Evolutionary conservation across 2,329 filamentous ascomycete genomes (phyloP), one percentile per base, ranked within the genome.

Genomic region (Curvularia sp.): DNA sequence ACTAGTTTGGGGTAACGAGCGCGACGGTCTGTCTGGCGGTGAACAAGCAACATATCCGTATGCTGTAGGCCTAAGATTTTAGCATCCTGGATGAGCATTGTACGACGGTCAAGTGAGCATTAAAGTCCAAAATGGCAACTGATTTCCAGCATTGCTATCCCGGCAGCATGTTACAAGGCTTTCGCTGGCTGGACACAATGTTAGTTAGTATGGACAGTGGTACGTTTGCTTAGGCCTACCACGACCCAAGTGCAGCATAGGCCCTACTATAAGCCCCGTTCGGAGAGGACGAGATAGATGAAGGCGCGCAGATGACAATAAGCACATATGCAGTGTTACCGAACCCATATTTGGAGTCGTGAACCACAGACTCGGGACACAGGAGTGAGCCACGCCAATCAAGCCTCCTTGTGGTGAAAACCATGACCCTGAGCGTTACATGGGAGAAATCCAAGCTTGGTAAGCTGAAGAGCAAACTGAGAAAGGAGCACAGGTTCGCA

Each of bases 301-400:
- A 64, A 59, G 52, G 60, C 50, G 48, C 55, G 58, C 58, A 71
- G 67, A 69, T 74, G 70, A 75, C 67, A 62, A 63, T 74, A 55
- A 72, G 68, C 67, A 66, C 33, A 38, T n/a, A 66, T 39, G 68
- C 62, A 58, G 67, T 74, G 67, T 60, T 62, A 72, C 71, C 58
- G 54, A 64, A 51, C 55, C 56, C 61, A 66, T 57, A 61, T 52
- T 48, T 52, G 63, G 63, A 61, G 55, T 48, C 43, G 57, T 51
- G 43, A 62, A 64, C 60, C 51, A 51, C 10, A 33, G 22, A 24
- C 51, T 58, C 43, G 64, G 62, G 46, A 56, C 49, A 13, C 24
- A 44, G 18, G 52, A 56, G 41, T n/a, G 43, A 55, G 42, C n/a
- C 44, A 51, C 46, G 35, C 51, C 53, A 56, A 56, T 38, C 49